A percentile compares a stretch with the other conserved stretches of the same genome.
These are phyloP conservation scores for Sphaerulina musiva DNA, from an alignment of 2,329 filamentous ascomycete genomes.

Conservation along the genomic window DNA sequence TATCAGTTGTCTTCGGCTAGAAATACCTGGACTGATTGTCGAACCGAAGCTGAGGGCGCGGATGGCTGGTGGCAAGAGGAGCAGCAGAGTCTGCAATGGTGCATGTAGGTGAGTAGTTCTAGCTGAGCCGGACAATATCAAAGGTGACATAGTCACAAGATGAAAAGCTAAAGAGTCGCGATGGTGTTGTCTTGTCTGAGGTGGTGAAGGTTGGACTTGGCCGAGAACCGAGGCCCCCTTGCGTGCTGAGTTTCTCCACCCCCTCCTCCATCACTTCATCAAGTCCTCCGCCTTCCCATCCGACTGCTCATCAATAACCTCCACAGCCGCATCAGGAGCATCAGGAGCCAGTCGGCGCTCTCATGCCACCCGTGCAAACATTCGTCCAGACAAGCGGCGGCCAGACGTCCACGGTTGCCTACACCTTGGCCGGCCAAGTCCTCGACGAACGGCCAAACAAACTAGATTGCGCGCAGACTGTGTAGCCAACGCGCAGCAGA, in stretches of 20 bases:
- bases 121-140: not conserved
- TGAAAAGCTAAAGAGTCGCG: not conserved
- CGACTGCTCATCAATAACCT: no score
- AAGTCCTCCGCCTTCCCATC: no score
- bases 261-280: no score
- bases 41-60: not conserved
- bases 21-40: not conserved
- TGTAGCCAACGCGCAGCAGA: conserved; percentile 3
- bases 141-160: conserved; percentile 6
- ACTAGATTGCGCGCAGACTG: conserved; percentile 27
- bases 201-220: not conserved
- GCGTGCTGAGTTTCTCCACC: no score
- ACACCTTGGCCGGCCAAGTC: conserved; percentile 37
- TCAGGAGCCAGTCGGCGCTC: conserved; percentile 19
- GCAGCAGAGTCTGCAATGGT: not conserved
- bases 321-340: not conserved
- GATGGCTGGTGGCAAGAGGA: not conserved
- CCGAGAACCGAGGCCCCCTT: not conserved
- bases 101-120: not conserved
- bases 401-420: conserved; percentile 4
- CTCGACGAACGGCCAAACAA: conserved; percentile 45
- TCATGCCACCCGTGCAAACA: conserved; percentile 24
- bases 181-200: not conserved
- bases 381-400: conserved; percentile 8
- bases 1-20: not conserved